Base-by-base conservation (phyloP, 768 basidiomycete species). In the Podaxis sp. region DNA sequence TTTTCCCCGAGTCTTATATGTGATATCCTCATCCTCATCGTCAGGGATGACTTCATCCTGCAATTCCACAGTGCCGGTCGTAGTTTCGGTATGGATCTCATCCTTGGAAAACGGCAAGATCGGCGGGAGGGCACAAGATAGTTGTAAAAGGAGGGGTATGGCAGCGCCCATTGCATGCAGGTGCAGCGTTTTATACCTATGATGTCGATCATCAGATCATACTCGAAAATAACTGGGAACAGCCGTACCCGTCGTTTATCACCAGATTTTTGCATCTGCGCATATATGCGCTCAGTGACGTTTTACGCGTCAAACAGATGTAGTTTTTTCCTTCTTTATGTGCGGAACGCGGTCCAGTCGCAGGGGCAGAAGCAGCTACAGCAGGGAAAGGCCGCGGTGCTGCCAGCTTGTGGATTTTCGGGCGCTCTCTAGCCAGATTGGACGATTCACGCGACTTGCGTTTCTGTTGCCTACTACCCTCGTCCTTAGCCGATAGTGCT, bases 121-220 rank as follows among this genome's bases (percentile, higher is more conserved):
- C 2, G 82, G 78, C 0, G 92, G 90, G 29, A 95, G 78, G 22
- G 91, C 87, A 4, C 87, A 81, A 12, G 83, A 75, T 13, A 96
- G 79, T 52, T 85, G 85, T 29, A 90, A 74, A 24, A 93, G 84
- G 67, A 87, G 88, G 2, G 94, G 93, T 61, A 96, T 94, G 1
- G 94, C 93, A 4, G 94, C 94, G 25, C 93, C 94, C 86, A 95
- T 89, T 5, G 91, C 94, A 63, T 83, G 85, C 49, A 96, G 73
- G 71, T 87, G 84, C 36, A 96, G 73, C 4, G 83, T 86, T 65
- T 89, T 89, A 69, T 91, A 88, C 38, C 91, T 93, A 66, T 9
- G 43, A 15, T 59, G 46, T 12, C 54, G 33, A 19, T 43, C 19
- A 51, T 63, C 58, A 65, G 55, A 38, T 25, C n/a, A 19, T 17